Percentiles rank a stretch among this genome's conserved stretches.
phyloP scores from a whole-genome alignment of 352 stramenopile genomes.

The Phytophthora ohioensis region DNA sequence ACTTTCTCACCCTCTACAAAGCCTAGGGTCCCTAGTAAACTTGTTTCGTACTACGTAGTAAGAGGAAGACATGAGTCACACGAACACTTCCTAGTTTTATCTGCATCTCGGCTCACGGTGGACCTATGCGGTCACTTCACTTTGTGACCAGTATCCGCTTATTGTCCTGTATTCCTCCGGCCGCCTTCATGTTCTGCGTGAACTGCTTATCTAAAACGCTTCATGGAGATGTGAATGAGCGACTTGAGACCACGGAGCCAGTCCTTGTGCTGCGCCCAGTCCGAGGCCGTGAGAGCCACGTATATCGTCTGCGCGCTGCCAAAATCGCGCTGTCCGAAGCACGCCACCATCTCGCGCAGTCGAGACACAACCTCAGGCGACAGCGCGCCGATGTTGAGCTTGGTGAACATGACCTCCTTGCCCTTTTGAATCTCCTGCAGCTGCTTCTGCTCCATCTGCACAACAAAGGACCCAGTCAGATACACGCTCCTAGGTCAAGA shows the following conservation, averaged over 20 bases:
- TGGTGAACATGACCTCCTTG: conserved; percentile 90
- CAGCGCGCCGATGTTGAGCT: conserved; percentile 85
- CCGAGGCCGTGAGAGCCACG: conserved; percentile 91
- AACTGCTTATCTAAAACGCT: conserved; percentile 86
- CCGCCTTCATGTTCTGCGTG: conserved; percentile 5
- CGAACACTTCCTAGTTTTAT: conserved; percentile 27
- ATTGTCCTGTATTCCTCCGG: conserved; percentile 11
- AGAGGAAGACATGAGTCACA: background rate
- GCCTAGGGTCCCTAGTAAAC: too few relatives aligned
- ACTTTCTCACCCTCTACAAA: background rate
- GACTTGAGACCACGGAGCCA: conserved; percentile 98
- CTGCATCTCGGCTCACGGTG: conserved; percentile 16
- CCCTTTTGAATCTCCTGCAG: conserved; percentile 86
- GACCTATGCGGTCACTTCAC: conserved; percentile 28
- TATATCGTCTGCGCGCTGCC: conserved; percentile 85
- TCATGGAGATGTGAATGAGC: conserved; percentile 95
- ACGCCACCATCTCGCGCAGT: conserved; percentile 85
- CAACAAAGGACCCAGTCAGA: conserved; percentile 25
- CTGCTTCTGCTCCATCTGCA: conserved; percentile 89
- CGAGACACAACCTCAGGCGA: conserved; percentile 72
- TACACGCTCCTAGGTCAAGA: background rate
- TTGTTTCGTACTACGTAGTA: background rate
- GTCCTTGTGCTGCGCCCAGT: conserved; percentile 98
- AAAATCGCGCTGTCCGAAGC: conserved; percentile 85
- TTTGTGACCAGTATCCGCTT: conserved; percentile 27